Evolutionary conservation across 2,329 filamentous ascomycete genomes (phyloP).

Genomic region (Clarireedia paspali): DNA sequence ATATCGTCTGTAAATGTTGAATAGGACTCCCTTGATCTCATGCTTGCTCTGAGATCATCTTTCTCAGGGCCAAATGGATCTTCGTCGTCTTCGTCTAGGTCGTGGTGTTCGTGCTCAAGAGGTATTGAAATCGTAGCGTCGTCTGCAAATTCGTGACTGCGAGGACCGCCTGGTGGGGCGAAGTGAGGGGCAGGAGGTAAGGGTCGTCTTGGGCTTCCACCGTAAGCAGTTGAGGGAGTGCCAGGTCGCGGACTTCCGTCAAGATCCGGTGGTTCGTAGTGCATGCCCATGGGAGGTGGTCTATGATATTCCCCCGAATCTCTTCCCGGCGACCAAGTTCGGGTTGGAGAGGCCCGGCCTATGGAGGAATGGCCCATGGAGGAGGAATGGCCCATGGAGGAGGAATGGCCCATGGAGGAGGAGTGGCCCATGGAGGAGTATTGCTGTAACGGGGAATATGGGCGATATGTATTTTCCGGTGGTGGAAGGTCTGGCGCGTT

Average conservation of each 20-base stretch:
- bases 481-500: slow-evolving; percentile 55
- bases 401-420: slow-evolving; percentile 8
- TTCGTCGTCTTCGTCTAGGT: slow-evolving; percentile 49
- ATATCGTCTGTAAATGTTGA: slow-evolving; percentile 31
- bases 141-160: slow-evolving; percentile 48
- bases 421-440: slow-evolving; percentile 42
- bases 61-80: slow-evolving; percentile 65
- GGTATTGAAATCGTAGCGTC: slow-evolving; percentile 68
- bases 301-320: slow-evolving; percentile 50
- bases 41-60: slow-evolving; percentile 11
- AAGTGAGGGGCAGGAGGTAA: slow-evolving; percentile 86
- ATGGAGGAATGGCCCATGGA: slow-evolving; percentile 39
- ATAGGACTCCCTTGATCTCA: slow-evolving; percentile 33
- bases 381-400: slow-evolving; percentile 34
- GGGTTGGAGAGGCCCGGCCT: slow-evolving; percentile 44
- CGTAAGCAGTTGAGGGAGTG: slow-evolving; percentile 82
- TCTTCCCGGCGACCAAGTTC: slow-evolving; percentile 51
- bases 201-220: slow-evolving; percentile 77
- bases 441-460: slow-evolving; percentile 19
- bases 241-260: slow-evolving; percentile 87
- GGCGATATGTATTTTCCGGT: slow-evolving; percentile 55
- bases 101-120: slow-evolving; percentile 45
- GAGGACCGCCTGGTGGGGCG: slow-evolving; percentile 44
- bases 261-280: slow-evolving; percentile 80
- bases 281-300: slow-evolving; percentile 61